These are phyloP conservation scores for Fusarium verrucosum DNA, from an alignment of 2,329 filamentous ascomycete species.

Conservation along the genomic window DNA sequence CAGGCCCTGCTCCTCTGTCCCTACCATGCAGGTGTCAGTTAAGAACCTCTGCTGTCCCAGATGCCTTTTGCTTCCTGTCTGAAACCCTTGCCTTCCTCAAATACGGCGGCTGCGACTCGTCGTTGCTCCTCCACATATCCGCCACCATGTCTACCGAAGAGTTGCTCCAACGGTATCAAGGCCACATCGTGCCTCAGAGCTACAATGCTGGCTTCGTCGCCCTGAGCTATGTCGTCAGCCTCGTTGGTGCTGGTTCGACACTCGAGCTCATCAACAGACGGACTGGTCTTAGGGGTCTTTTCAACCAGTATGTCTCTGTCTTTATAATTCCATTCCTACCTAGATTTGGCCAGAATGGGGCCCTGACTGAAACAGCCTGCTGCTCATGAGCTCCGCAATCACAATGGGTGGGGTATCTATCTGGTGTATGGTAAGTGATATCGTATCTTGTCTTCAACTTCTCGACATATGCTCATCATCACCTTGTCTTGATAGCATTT, in stretches of 20 bases:
- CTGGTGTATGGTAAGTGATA: slow-evolving; percentile 70
- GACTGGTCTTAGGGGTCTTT: slow-evolving; percentile 72
- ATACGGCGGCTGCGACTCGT: slow-evolving; percentile 18
- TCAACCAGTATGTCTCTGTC: slow-evolving; percentile 68
- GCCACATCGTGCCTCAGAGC: slow-evolving; percentile 57
- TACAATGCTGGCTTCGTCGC: slow-evolving; percentile 71
- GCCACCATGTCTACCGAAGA: slow-evolving; percentile 41
- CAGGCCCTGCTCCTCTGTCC: not conserved
- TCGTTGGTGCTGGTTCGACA: slow-evolving; percentile 80
- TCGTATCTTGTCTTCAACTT: not conserved
- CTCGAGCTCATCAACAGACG: slow-evolving; percentile 83
- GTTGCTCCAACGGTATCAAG: slow-evolving; percentile 54
- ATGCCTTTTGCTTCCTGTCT: not conserved
- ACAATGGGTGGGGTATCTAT: slow-evolving; percentile 79
- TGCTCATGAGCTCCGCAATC: slow-evolving; percentile 71
- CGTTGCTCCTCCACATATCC: slow-evolving; percentile 19
- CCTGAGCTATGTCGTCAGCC: slow-evolving; percentile 79
- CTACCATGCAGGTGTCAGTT: slow-evolving; percentile 23
- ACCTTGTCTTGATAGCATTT: slow-evolving; percentile 47
- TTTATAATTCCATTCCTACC: not conserved
- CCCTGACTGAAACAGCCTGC: slow-evolving; percentile 57
- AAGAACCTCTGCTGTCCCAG: slow-evolving; percentile 33
- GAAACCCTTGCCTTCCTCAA: slow-evolving; percentile 12
- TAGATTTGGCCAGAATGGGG: not conserved
- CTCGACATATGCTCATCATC: slow-evolving; percentile 6